Percentiles rank a stretch among this genome's conserved stretches.
Evolutionary conservation across 495 filamentous ascomycete species (phyloP).

Genomic region (Penicillium ochrochloron): DNA sequence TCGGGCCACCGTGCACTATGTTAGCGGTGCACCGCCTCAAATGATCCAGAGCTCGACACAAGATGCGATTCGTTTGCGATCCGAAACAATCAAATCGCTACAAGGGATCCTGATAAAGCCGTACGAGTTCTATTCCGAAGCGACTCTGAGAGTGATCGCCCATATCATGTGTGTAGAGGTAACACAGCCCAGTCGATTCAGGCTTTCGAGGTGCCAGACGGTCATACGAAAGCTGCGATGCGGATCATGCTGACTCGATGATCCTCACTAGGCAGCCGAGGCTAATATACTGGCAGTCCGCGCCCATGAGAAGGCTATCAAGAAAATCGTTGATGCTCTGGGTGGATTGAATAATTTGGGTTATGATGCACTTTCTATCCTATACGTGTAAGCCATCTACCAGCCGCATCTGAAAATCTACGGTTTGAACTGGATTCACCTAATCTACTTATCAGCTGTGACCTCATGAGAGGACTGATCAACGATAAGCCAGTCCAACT

Average conservation of each 20-base stretch:
- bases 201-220: neutral
- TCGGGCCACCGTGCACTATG: neutral
- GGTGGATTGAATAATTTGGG: slow-evolving; percentile 9
- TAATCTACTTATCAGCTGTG: slow-evolving; percentile 2
- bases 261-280: neutral
- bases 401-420: neutral
- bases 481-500: neutral
- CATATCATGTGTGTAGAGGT: slow-evolving; percentile 10
- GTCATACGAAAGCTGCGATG: neutral
- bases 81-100: slow-evolving; percentile 5
- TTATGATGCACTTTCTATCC: neutral
- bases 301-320: slow-evolving; percentile 3
- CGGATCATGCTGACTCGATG: neutral
- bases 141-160: neutral
- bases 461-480: slow-evolving; percentile 7
- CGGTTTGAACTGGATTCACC: neutral
- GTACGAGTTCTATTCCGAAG: neutral
- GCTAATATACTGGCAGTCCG: neutral
- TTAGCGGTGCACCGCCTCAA: neutral
- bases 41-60: neutral
- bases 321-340: neutral
- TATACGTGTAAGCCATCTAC: neutral
- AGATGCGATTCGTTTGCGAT: slow-evolving; percentile 5
- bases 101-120: neutral
- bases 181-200: neutral